A percentile compares a stretch with the other conserved stretches of the same genome.
phyloP scores from a whole-genome alignment of 495 filamentous ascomycete species.

The Neurospora sp. region DNA sequence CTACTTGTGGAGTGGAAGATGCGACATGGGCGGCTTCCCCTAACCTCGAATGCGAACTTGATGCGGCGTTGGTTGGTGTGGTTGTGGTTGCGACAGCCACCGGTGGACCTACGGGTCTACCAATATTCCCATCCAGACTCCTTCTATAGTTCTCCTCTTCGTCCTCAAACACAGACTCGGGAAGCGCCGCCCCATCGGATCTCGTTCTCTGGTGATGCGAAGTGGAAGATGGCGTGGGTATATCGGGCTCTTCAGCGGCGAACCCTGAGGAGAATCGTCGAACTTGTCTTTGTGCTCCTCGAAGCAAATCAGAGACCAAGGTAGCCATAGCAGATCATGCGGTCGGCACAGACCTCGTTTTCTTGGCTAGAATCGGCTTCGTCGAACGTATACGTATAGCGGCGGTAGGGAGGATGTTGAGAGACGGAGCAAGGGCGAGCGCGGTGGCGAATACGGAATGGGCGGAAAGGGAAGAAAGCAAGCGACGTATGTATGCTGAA shows the following conservation, averaged over 20 bases:
- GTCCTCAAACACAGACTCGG: constrained; percentile 12
- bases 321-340: constrained; percentile 51
- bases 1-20: not conserved
- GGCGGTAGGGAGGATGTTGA: constrained; percentile 2
- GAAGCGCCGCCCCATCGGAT: constrained; percentile 2
- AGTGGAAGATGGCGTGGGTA: not conserved
- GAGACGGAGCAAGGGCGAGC: not conserved
- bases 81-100: not conserved
- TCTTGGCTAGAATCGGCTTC: not conserved
- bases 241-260: constrained; percentile 19
- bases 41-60: not conserved
- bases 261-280: constrained; percentile 50
- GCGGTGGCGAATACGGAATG: not conserved
- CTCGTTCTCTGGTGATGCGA: constrained; percentile 10
- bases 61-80: not conserved
- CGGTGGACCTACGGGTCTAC: not conserved
- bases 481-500: not conserved
- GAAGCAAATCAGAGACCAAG: constrained; percentile 54
- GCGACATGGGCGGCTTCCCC: not conserved
- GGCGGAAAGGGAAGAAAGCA: not conserved
- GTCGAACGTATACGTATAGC: not conserved
- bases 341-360: not conserved
- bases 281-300: constrained; percentile 43
- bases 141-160: not conserved
- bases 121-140: not conserved